Evolutionary conservation across 306 rosid genomes (phyloP).

Genomic region (Lathyrus oleraceus): DNA sequence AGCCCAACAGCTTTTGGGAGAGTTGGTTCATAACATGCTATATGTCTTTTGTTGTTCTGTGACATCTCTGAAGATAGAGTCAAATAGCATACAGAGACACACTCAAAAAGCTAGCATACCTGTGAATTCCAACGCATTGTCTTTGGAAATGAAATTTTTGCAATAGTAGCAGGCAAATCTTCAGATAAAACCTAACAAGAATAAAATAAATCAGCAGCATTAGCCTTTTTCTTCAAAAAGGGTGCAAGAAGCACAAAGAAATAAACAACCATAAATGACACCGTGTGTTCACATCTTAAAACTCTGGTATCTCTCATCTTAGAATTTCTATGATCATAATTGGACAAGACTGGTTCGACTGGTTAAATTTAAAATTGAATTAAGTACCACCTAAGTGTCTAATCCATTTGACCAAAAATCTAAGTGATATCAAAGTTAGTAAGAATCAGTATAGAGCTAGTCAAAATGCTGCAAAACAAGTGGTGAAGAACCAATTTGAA

Average conservation of each 20-base stretch:
- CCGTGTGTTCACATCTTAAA: constrained; percentile 1
- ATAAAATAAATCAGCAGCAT: constrained; percentile 29
- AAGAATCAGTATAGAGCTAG: background rate
- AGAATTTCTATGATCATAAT: background rate
- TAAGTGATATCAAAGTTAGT: background rate
- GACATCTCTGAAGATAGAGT: constrained; percentile 8
- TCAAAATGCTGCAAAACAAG: background rate
- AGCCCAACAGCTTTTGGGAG: background rate
- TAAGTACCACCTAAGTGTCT: background rate
- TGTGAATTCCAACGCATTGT: constrained; percentile 97
- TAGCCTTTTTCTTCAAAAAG: background rate
- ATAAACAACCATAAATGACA: constrained; percentile 30
- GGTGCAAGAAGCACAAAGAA: constrained; percentile 14
- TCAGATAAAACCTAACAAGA: constrained; percentile 72
- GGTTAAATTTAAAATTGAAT: background rate
- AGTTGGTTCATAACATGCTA: constrained; percentile 1
- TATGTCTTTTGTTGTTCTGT: background rate
- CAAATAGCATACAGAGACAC: background rate
- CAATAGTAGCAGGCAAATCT: constrained; percentile 70
- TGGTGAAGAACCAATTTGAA: background rate
- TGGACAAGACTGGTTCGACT: background rate
- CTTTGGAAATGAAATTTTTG: constrained; percentile 84
- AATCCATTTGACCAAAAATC: background rate
- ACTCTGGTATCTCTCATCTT: background rate
- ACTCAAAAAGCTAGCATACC: constrained; percentile 47